Evolutionary conservation across 768 basidiomycete species (phyloP).

Genomic region (Tephrocybe sp.): DNA sequence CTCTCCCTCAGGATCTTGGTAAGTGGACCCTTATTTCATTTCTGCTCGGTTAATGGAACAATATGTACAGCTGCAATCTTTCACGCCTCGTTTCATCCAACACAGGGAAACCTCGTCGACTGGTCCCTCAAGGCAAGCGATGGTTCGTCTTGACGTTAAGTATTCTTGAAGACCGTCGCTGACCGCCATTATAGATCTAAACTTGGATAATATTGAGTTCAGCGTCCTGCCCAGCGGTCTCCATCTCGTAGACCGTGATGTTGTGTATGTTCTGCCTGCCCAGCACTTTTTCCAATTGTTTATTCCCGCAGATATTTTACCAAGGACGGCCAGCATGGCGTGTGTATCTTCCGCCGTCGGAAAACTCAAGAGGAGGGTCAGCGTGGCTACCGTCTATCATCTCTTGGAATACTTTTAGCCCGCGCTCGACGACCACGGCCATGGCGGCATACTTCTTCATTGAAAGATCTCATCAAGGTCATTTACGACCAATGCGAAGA

Average conservation of each 20-base stretch:
- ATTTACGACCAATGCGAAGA: constrained; percentile 54
- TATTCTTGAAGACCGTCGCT: background rate
- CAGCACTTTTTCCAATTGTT: background rate
- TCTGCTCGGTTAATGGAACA: background rate
- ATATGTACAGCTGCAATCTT: constrained; percentile 68
- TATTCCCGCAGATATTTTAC: constrained; percentile 60
- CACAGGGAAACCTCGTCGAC: constrained; percentile 76
- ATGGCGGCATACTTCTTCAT: constrained; percentile 66
- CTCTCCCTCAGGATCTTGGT: constrained; percentile 56
- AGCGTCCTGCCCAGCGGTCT: constrained; percentile 80
- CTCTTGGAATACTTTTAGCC: constrained; percentile 72
- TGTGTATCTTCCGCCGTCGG: constrained; percentile 73
- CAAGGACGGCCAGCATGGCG: constrained; percentile 65
- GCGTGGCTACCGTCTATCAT: constrained; percentile 78
- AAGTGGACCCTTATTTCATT: constrained; percentile 12
- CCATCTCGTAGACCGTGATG: constrained; percentile 76
- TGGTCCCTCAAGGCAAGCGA: constrained; percentile 75
- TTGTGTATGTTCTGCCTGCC: constrained; percentile 53
- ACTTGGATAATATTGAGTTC: constrained; percentile 74
- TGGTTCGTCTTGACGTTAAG: constrained; percentile 37
- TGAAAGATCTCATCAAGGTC: constrained; percentile 57
- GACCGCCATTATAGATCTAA: constrained; percentile 46
- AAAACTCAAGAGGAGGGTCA: constrained; percentile 70
- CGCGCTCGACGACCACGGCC: constrained; percentile 68
- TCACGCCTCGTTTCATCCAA: constrained; percentile 84